Base-by-base conservation (phyloP, 441 rosid species). In the Syzygium malaccense region DNA sequence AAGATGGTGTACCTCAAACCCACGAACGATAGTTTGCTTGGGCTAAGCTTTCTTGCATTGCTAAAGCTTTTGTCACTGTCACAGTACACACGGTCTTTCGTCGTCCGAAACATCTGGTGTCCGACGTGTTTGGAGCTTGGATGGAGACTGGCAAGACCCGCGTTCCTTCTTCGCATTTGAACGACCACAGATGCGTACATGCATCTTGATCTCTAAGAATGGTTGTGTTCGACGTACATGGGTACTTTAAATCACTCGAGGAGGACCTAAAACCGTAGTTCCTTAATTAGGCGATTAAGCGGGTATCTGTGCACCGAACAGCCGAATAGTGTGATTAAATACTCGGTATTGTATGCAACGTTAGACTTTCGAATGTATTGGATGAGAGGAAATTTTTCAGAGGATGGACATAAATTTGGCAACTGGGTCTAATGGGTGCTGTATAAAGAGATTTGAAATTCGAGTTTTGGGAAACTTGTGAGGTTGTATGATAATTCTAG, bases 1-100 rank as follows among this genome's bases (percentile, higher is more conserved):
- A 28, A 58, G 32, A 5, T 0, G 0, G 0, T 28, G 6, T 3
- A 8, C 66, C 37, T 62, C 37, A n/a, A n/a, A 62, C 3, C 37
- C 7, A 15, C 71, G 14, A 64, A 15, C 32, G 28, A 64, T 13
- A 0, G 71, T 30, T 15, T n/a, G 19, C n/a, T 15, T 30, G 71
- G 71, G 71, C 48, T 7, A 3, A n/a, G 33, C 20, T n/a, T 62
- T 62, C 71, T 62, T 62, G 37, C 20, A 62, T 14, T 14, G 3
- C 11, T 62, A 62, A 62, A 62, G 71, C 71, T n/a, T 7, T 62
- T 19, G 14, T 62, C n/a, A 2, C 1, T 26, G 2, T 26, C 15
- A 8, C 37, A 0, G 14, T 3, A 3, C 71, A 64, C 71, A n/a
- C 10, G 8, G 20, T 64, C 14, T 32, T 64, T 18, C 56, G 11